Base-by-base conservation (phyloP, 2,329 filamentous ascomycete species). In the Amesomyces nigricolor region DNA sequence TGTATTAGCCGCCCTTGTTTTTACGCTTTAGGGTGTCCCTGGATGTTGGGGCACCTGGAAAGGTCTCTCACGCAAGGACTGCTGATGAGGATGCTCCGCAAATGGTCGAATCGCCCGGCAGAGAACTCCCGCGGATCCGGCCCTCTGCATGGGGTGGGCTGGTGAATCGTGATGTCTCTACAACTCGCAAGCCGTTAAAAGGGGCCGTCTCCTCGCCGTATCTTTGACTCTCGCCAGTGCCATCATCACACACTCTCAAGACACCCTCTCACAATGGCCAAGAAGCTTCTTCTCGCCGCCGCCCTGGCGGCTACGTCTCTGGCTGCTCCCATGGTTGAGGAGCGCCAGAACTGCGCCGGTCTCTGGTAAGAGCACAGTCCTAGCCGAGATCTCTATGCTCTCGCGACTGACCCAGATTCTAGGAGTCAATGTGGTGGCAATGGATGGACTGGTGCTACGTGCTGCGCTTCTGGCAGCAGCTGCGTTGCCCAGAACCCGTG, bases 361-460 rank as follows among this genome's bases (percentile, higher is more conserved):
- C 9, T 59, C 22, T 73, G 70, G 71, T 72, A 65, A 56, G 67
- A 55, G 16, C 14, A 17, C 14, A 22, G 22, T 9, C 7, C 16
- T 2, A 22, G 9, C 10, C 7, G 3, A 9, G 10, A 2, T 19
- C 13, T 47, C 22, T 22, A 9, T 38, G 8, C 6, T 13, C 9
- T 6, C 3, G 1, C 5, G n/a, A 9, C 22, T 47, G 19, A 47
- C 22, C 37, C 7, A 10, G 22, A n/a, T 13, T 47, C 3, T 22
- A 70, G 66, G 62, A 54, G 60, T 19, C 76, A 77, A 56, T 78
- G 76, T 42, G 76, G 75, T 54, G 75, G 76, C n/a, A 68, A 60
- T n/a, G 70, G 67, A 52, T 78, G 68, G 67, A 64, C 58, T 14
- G 76, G 75, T 19, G 61, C 73, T n/a, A 75, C 73, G 2, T 76